Base-by-base conservation (phyloP, 2,329 filamentous ascomycete genomes). In the Lomentospora prolificans region DNA sequence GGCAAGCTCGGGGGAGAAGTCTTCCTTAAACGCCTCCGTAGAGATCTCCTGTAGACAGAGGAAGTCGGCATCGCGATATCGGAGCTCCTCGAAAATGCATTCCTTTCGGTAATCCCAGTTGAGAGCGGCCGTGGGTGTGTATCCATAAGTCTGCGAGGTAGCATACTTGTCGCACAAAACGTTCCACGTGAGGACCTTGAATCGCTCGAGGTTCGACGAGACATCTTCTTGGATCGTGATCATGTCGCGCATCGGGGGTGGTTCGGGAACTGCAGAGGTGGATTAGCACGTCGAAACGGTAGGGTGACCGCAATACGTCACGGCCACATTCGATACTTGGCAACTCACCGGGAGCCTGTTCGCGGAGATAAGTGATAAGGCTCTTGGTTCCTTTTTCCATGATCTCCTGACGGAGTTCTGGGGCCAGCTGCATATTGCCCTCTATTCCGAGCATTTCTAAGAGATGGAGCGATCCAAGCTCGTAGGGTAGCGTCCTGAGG, bases 151-250 rank as follows among this genome's bases (percentile, higher is more conserved):
- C 55, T 84, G 79, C 55, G 84, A 78, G 0, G 91, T 96, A 3
- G 91, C 91, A 64, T 94, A 95, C 65, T 90, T 89, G 70, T 96
- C 90, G 71, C 92, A 96, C 9, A 99, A 80, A 50, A 92, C 95
- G 68, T 99, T 99, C 84, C 94, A 96, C 22, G 89, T 95, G 59
- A 97, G 78, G 7, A 95, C 85, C 57, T 88, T 89, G 67, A 97
- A 83, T 55, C 83, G 86, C 65, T 96, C 82, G 59, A 82, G 70
- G 55, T 66, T 75, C 1, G 77, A 63, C 68, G 73, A 77, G 56
- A 77, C 75, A 60, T 86, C 85, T 68, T 84, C 82, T 62, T 83
- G 86, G 24, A 97, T 80, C n/a, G 87, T 79, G 58, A 96, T 82
- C 72, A 85, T 86, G 63, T 87, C 84, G 64, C 94, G 84, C 51